Conservation (phyloP, 345 rosid genomes). For the Citrus hindsii region DNA sequence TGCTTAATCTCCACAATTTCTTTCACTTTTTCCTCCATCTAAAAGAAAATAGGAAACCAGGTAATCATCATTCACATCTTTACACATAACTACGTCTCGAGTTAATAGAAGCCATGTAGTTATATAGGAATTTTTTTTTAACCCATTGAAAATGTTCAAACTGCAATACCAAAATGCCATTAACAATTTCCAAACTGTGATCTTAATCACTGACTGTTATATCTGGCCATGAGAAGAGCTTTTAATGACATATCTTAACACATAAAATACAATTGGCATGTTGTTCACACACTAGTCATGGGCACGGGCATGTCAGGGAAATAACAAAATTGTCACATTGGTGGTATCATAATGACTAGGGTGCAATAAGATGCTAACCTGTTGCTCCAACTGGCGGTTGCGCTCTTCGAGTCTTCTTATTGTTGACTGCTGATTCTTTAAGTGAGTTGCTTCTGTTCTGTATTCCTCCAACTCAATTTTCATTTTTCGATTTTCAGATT, state of each 20-base stretch:
- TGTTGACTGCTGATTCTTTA: conserved; percentile 98
- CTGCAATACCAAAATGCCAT: not conserved
- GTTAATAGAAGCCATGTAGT: not conserved
- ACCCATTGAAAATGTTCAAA: not conserved
- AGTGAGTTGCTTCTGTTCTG: conserved; percentile 91
- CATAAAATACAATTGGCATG: not conserved
- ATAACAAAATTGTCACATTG: not conserved
- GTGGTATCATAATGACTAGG: not conserved
- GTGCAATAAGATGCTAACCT: conserved; percentile 47
- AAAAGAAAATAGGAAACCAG: conserved; percentile 12
- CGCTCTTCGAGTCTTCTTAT: conserved; percentile 98
- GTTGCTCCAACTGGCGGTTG: conserved; percentile 95
- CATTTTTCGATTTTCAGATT: conserved; percentile 94
- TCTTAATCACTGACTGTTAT: not conserved
- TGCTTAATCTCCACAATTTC: conserved; percentile 98
- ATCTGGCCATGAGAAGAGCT: not conserved
- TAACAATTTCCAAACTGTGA: not conserved
- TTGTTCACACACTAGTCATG: not conserved
- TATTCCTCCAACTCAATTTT: conserved; percentile 94
- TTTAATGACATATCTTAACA: not conserved
- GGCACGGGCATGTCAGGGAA: not conserved
- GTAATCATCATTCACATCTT: conserved; percentile 1
- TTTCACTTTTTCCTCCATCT: conserved; percentile 99
- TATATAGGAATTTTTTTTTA: conserved; percentile 1
- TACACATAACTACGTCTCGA: not conserved